These are phyloP conservation scores for Diplodia scrobiculata DNA, from an alignment of 2,329 filamentous ascomycete species.

Conservation along the genomic window DNA sequence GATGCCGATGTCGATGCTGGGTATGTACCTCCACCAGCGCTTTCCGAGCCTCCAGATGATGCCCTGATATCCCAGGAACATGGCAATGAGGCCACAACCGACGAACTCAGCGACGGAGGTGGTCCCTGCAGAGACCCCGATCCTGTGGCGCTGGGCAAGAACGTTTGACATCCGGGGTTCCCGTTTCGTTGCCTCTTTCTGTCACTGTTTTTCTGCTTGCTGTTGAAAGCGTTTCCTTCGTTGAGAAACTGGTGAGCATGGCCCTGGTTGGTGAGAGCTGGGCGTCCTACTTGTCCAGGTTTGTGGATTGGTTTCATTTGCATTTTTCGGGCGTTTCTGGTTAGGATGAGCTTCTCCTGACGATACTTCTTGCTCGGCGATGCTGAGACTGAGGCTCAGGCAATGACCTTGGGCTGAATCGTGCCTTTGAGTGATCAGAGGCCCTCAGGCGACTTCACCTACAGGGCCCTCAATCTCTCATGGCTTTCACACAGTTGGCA, in stretches of 20 bases:
- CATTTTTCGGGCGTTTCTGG: conserved; percentile 14
- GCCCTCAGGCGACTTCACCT: background rate
- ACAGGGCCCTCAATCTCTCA: background rate
- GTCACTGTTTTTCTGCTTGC: conserved; percentile 12
- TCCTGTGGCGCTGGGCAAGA: background rate
- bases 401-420: background rate
- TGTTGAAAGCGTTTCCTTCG: conserved; percentile 11
- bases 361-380: conserved; percentile 9
- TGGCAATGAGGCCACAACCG: conserved; percentile 5
- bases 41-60: conserved; percentile 22
- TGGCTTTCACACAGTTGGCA: background rate
- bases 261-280: conserved; percentile 3
- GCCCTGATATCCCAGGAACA: conserved; percentile 17
- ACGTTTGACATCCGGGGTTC: conserved; percentile 10
- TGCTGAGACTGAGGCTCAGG: background rate
- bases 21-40: conserved; percentile 20
- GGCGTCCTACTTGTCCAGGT: background rate
- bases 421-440: background rate
- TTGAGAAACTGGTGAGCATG: conserved; percentile 2
- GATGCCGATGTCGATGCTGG: conserved; percentile 24
- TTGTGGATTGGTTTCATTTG: background rate
- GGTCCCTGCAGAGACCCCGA: background rate
- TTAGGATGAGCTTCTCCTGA: background rate
- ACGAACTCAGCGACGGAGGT: conserved; percentile 12
- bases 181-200: conserved; percentile 2